Base-by-base conservation (phyloP, 495 filamentous ascomycete genomes). In the Aspergillus homomorphus region DNA sequence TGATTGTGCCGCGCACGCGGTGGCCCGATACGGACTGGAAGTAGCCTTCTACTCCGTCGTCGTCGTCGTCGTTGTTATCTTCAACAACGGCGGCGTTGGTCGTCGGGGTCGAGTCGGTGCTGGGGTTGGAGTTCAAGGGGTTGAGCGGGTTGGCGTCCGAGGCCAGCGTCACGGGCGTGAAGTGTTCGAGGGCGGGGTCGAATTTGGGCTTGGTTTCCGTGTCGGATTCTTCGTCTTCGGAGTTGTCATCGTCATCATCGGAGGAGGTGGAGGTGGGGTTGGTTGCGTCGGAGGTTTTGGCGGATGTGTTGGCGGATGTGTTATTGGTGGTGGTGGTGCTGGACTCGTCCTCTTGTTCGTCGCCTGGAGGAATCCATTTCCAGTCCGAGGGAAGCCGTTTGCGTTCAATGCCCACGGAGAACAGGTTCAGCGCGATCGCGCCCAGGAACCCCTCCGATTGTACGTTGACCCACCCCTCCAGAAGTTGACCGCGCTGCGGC, bases 371-470 rank as follows among this genome's bases (percentile, higher is more conserved):
- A 58, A 79, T 67, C 84, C 86, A 92, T 60, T 75, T 80, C 89
- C 89, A 93, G 38, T 76, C 75, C 50, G 73, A 68, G 8, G 89
- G 89, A 19, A 93, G 74, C 56, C 83, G 77, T 62, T 82, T 82
- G 60, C 80, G 74, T 59, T 87, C 83, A 51, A 93, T 85, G 43
- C 81, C 84, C 1, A 88, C 87, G 59, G 85, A 87, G 78, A 92
- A 91, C 18, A 89, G 73, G 69, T 93, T 93, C 63, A 85, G 84
- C 15, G 84, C 87, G 3, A 90, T 76, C 3, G 90, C 72, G 21
- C 87, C 87, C 1, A 93, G 65, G 65, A 90, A 86, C 9, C 84
- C 83, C 57, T 88, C 83, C n/a, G 84, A 87, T 65, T 89, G 85
- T 33, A 91, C 72, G 61, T 88, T 90, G 28, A 91, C 80, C 69